A percentile compares a stretch with the other conserved stretches of the same genome.
Evolutionary conservation across 106 monocot species (phyloP).

Genomic region (Dendrobium chrysotoxum): DNA sequence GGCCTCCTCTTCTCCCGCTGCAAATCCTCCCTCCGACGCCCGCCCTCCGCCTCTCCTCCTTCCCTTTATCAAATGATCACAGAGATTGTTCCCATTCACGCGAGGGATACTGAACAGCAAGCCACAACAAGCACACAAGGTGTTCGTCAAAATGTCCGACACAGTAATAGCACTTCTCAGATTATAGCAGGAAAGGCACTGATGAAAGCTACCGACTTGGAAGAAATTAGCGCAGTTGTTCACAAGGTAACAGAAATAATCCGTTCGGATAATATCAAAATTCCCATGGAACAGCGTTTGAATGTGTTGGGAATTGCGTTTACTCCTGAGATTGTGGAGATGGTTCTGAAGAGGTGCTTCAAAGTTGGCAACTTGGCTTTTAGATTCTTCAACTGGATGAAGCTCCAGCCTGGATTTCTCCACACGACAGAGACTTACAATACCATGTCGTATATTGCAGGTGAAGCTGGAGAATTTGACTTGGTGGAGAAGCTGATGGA

Average conservation of each 20-base stretch:
- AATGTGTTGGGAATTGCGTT: slow-evolving; percentile 26
- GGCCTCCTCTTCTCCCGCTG: neutral
- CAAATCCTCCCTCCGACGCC: neutral
- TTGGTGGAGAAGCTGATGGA: slow-evolving; percentile 49
- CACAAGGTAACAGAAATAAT: slow-evolving; percentile 51
- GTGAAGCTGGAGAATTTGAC: slow-evolving; percentile 50
- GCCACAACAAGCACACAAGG: neutral
- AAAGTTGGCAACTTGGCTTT: slow-evolving; percentile 49
- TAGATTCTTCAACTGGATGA: slow-evolving; percentile 73
- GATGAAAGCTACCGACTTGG: neutral
- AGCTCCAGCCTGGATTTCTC: slow-evolving; percentile 27
- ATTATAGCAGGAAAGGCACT: neutral
- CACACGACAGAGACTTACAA: slow-evolving; percentile 66
- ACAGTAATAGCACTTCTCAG: slow-evolving; percentile 2
- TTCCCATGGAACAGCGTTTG: slow-evolving; percentile 34
- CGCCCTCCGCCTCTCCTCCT: slow-evolving; percentile 6
- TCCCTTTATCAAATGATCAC: slow-evolving; percentile 21
- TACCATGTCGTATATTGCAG: slow-evolving; percentile 68
- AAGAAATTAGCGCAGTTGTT: slow-evolving; percentile 50
- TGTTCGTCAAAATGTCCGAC: slow-evolving; percentile 44
- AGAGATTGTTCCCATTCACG: neutral
- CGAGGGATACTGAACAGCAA: neutral
- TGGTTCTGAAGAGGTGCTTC: slow-evolving; percentile 76
- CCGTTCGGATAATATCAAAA: slow-evolving; percentile 14
- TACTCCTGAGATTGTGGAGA: slow-evolving; percentile 51